These are phyloP conservation scores for Boletus sp. DNA, from an alignment of 1,284 basidiomycete species.

Conservation along the genomic window DNA sequence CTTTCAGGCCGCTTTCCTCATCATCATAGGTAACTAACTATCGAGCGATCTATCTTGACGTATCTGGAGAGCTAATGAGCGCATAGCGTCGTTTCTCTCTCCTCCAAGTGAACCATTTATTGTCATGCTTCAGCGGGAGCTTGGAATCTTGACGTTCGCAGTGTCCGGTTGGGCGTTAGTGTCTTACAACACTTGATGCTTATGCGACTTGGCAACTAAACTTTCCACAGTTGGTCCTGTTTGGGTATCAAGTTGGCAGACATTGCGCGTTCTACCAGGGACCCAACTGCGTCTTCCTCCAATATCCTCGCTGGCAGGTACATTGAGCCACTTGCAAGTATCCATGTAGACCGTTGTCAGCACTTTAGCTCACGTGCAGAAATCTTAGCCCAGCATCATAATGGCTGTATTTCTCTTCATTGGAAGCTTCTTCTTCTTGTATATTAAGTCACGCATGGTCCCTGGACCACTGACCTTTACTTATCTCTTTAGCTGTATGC, in stretches of 20 bases:
- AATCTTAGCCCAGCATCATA: conserved; percentile 52
- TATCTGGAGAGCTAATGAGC: conserved; percentile 3
- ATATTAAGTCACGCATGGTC: conserved; percentile 57
- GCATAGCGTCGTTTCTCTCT: conserved; percentile 57
- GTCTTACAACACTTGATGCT: neutral
- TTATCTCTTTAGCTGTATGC: conserved; percentile 53
- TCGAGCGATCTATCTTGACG: neutral
- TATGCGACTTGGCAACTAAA: conserved; percentile 1
- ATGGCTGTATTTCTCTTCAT: conserved; percentile 63
- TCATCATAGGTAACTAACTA: conserved; percentile 54
- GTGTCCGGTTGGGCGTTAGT: conserved; percentile 62
- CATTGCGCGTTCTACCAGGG: conserved; percentile 49
- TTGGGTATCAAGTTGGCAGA: conserved; percentile 64
- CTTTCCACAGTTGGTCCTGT: conserved; percentile 54
- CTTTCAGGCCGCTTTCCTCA: conserved; percentile 58
- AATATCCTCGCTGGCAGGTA: conserved; percentile 50
- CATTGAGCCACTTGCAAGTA: conserved; percentile 54
- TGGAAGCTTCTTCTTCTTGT: conserved; percentile 60
- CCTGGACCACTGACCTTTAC: conserved; percentile 65
- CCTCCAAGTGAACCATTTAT: conserved; percentile 68
- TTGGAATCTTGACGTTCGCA: conserved; percentile 52
- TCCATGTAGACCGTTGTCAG: too few species aligned
- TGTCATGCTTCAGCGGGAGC: conserved; percentile 65
- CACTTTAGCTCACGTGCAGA: conserved; percentile 2
- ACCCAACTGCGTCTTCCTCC: conserved; percentile 37